These are phyloP conservation scores for Nicotiana knightiana DNA, from an alignment of 257 asterid species.

Conservation along the genomic window DNA sequence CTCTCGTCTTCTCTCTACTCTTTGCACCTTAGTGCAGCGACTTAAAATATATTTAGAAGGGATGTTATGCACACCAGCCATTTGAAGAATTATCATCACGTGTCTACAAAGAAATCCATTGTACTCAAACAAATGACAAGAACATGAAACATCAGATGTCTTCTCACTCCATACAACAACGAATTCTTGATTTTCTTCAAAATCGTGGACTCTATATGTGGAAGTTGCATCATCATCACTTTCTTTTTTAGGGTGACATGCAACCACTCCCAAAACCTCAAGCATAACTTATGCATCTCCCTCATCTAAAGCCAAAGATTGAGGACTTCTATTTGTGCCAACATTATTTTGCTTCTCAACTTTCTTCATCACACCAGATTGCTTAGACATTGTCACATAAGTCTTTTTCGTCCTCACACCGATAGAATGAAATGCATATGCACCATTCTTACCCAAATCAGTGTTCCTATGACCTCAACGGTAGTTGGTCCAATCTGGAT, in stretches of 20 bases:
- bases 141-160: slow-evolving; percentile 34
- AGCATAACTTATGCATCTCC: slow-evolving; percentile 41
- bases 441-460: slow-evolving; percentile 11
- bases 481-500: slow-evolving; percentile 18
- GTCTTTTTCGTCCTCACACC: slow-evolving; percentile 19
- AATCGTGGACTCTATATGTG: slow-evolving; percentile 41
- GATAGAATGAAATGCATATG: slow-evolving; percentile 7
- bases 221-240: slow-evolving; percentile 21
- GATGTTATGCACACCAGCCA: slow-evolving; percentile 38
- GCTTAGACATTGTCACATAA: slow-evolving; percentile 1
- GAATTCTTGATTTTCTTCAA: slow-evolving; percentile 34
- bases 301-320: slow-evolving; percentile 26
- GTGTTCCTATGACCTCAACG: slow-evolving; percentile 9
- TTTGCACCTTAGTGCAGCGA: slow-evolving; percentile 46
- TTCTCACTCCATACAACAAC: slow-evolving; percentile 37
- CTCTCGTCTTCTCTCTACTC: slow-evolving; percentile 21
- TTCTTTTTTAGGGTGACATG: slow-evolving; percentile 47
- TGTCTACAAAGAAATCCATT: slow-evolving; percentile 46
- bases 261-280: slow-evolving; percentile 57
- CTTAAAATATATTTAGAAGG: slow-evolving; percentile 41
- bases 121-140: slow-evolving; percentile 42
- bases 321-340: slow-evolving; percentile 12
- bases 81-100: slow-evolving; percentile 51
- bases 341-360: slow-evolving; percentile 14
- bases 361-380: slow-evolving; percentile 18